These are phyloP conservation scores for Penicillium sp. DNA, from an alignment of 2,329 filamentous ascomycete species.

Conservation along the genomic window DNA sequence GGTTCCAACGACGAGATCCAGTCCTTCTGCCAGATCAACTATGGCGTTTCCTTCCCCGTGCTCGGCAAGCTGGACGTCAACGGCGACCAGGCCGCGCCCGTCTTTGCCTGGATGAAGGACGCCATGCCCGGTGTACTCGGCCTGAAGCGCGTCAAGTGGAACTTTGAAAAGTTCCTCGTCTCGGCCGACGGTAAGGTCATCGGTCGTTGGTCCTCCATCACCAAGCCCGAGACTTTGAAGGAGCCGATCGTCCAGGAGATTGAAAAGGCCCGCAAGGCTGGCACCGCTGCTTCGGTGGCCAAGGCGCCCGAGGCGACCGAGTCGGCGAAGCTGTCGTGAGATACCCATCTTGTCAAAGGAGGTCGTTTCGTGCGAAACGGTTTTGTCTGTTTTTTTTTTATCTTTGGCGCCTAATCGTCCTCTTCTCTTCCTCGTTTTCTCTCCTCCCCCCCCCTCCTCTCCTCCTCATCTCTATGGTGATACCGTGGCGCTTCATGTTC, in stretches of 20 bases:
- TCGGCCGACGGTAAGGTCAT: slow-evolving; percentile 80
- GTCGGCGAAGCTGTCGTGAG: slow-evolving; percentile 6
- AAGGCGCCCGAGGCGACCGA: slow-evolving; percentile 14
- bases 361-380: too few relatives aligned
- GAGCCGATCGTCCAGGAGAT: slow-evolving; percentile 69
- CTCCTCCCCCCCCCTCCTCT: too few relatives aligned
- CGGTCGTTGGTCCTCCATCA: slow-evolving; percentile 78
- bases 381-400: not conserved
- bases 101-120: slow-evolving; percentile 69
- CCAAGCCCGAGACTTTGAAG: slow-evolving; percentile 78
- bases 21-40: slow-evolving; percentile 85
- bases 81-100: slow-evolving; percentile 69
- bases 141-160: slow-evolving; percentile 93
- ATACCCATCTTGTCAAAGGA: not conserved
- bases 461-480: not conserved
- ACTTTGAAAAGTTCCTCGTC: slow-evolving; percentile 98
- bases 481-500: not conserved
- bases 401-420: not conserved
- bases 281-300: slow-evolving; percentile 21
- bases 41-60: slow-evolving; percentile 86
- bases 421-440: slow-evolving; percentile 5
- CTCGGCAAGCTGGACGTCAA: slow-evolving; percentile 93
- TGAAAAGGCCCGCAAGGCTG: slow-evolving; percentile 46
- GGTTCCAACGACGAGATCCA: slow-evolving; percentile 75
- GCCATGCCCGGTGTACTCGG: slow-evolving; percentile 77